Conservation (phyloP, 73 alveolate species). For the Breviolum minutum region DNA sequence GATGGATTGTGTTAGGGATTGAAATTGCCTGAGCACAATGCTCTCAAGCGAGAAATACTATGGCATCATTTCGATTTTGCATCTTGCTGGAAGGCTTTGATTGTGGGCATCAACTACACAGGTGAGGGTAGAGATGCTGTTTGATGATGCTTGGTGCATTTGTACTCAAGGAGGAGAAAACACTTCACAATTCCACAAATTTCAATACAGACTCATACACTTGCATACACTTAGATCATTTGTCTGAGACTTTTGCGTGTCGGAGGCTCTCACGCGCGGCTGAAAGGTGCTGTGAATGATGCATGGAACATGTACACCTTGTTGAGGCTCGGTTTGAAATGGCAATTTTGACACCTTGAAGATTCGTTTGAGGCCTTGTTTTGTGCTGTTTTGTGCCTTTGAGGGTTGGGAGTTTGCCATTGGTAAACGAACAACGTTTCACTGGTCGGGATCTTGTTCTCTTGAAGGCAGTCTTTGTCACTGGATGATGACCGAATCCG, state of each 20-base stretch:
- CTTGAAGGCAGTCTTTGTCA: constrained; percentile 51
- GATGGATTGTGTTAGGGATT: too few relatives aligned
- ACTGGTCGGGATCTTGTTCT: too few relatives aligned
- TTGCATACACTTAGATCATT: too few relatives aligned
- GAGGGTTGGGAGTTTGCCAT: background rate
- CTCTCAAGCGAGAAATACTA: background rate
- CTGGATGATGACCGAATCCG: constrained; percentile 73
- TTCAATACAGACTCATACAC: too few relatives aligned
- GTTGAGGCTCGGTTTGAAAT: constrained; percentile 26
- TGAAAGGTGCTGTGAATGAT: constrained; percentile 90
- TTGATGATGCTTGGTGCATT: too few relatives aligned
- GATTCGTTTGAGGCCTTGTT: background rate
- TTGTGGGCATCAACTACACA: constrained; percentile 78
- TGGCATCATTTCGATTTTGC: background rate
- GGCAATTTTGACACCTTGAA: background rate
- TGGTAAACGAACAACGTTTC: background rate
- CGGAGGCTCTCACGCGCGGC: constrained; percentile 77
- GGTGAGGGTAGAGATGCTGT: background rate
- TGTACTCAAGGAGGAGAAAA: too few relatives aligned
- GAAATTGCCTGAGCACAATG: background rate
- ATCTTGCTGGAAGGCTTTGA: constrained; percentile 10
- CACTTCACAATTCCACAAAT: too few relatives aligned
- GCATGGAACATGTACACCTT: constrained; percentile 71
- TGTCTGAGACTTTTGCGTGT: background rate
- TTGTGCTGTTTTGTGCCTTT: background rate